Conservation (phyloP, 495 filamentous ascomycete genomes). For the Lasiosphaeriaceae sp. region DNA sequence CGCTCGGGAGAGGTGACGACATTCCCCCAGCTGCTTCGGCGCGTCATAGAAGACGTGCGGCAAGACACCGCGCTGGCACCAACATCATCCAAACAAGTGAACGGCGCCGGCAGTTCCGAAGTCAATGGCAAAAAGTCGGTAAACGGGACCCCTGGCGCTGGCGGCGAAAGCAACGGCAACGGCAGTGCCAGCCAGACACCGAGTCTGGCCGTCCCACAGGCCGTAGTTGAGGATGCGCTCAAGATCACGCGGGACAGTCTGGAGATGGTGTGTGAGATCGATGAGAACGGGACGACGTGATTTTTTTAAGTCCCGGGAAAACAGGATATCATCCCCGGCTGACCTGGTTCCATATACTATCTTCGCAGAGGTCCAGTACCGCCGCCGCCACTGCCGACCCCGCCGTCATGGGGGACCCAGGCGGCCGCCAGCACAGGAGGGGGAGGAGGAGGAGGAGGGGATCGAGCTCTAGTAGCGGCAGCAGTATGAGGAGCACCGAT, state of each 20-base stretch:
- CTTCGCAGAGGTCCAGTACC: neutral
- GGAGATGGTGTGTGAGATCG: slow-evolving; percentile 46
- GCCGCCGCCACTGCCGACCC: neutral
- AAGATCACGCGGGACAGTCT: slow-evolving; percentile 48
- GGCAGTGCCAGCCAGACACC: slow-evolving; percentile 8
- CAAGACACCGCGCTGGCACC: slow-evolving; percentile 37
- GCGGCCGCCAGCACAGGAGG: neutral
- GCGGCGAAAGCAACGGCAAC: slow-evolving; percentile 22
- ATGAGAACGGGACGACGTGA: slow-evolving; percentile 30
- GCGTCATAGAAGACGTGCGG: slow-evolving; percentile 51
- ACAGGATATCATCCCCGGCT: too few relatives aligned
- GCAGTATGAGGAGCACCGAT: neutral
- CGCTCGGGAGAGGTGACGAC: slow-evolving; percentile 50
- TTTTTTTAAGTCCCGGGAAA: neutral
- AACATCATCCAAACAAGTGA: slow-evolving; percentile 7
- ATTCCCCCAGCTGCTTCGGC: slow-evolving; percentile 48
- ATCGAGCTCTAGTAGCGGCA: neutral
- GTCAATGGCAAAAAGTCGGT: slow-evolving; percentile 20
- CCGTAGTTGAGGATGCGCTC: slow-evolving; percentile 51
- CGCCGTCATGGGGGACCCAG: neutral
- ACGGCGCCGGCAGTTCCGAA: slow-evolving; percentile 12
- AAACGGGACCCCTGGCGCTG: slow-evolving; percentile 14
- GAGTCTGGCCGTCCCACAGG: slow-evolving; percentile 45
- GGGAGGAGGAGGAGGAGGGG: neutral
- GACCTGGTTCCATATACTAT: too few relatives aligned